Conservation (phyloP, 495 filamentous ascomycete genomes). For the Aspergillus wentii region DNA sequence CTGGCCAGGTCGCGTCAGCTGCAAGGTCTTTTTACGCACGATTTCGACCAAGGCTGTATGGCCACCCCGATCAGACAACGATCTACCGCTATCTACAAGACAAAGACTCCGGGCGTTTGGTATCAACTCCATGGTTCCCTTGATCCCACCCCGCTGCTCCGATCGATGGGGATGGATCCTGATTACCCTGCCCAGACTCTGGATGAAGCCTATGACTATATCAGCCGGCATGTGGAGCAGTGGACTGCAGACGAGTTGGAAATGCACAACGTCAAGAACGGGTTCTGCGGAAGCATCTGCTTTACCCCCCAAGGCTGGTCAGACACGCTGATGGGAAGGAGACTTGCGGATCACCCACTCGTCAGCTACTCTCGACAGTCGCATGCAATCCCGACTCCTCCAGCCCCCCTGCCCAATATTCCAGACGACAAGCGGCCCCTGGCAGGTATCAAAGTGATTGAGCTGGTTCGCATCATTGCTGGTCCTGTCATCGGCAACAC, state of each 20-base stretch:
- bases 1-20: slow-evolving; percentile 10
- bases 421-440: slow-evolving; percentile 33
- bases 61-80: not conserved
- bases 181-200: slow-evolving; percentile 9
- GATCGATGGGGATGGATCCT: slow-evolving; percentile 21
- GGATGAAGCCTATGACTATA: slow-evolving; percentile 17
- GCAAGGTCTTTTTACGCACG: slow-evolving; percentile 9
- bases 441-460: slow-evolving; percentile 55
- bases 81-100: slow-evolving; percentile 25
- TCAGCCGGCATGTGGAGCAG: slow-evolving; percentile 17
- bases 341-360: slow-evolving; percentile 16
- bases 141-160: slow-evolving; percentile 15
- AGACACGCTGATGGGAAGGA: slow-evolving; percentile 25
- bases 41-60: slow-evolving; percentile 19
- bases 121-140: slow-evolving; percentile 32
- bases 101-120: slow-evolving; percentile 19
- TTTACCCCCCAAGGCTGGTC: slow-evolving; percentile 24
- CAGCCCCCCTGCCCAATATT: slow-evolving; percentile 5
- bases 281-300: slow-evolving; percentile 30
- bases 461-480: slow-evolving; percentile 58
- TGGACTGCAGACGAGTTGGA: slow-evolving; percentile 31
- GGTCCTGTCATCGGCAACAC: slow-evolving; percentile 49
- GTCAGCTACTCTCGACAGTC: slow-evolving; percentile 18
- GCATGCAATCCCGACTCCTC: slow-evolving; percentile 17
- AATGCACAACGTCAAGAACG: slow-evolving; percentile 26